Conservation (phyloP, 2,329 filamentous ascomycete species). For the Scedosporium apiospermum region DNA sequence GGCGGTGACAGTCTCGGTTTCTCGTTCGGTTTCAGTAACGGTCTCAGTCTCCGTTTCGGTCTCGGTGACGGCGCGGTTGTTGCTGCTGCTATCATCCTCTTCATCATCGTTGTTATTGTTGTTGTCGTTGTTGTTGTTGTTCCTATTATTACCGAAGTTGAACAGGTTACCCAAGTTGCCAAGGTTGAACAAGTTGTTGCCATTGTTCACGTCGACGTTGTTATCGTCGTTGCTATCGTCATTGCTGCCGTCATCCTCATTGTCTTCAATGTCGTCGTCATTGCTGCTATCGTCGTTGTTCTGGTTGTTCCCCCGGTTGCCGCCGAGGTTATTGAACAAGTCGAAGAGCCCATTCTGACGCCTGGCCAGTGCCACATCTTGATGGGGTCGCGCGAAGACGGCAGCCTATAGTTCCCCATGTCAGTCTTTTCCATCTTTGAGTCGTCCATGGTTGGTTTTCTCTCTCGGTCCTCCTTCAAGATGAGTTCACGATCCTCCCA, state of each 20-base stretch:
- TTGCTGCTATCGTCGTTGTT: neutral
- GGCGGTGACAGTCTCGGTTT: neutral
- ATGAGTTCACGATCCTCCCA: neutral
- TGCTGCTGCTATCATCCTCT: neutral
- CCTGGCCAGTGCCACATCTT: neutral
- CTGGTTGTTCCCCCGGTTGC: slow-evolving; percentile 7
- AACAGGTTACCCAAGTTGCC: slow-evolving; percentile 4
- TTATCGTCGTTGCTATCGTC: neutral
- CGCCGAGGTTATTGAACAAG: slow-evolving; percentile 7
- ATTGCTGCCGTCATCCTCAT: neutral
- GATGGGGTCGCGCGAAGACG: slow-evolving; percentile 7
- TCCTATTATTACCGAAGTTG: neutral
- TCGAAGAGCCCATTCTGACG: slow-evolving; percentile 6
- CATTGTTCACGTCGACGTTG: neutral
- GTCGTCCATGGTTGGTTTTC: neutral
- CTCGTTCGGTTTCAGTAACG: neutral
- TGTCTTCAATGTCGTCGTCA: neutral
- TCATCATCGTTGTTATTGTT: neutral
- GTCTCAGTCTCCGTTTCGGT: neutral
- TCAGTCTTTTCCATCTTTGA: slow-evolving; percentile 3
- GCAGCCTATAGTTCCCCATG: slow-evolving; percentile 7
- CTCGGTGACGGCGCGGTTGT: neutral
- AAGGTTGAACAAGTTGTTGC: neutral
- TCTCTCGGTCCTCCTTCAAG: neutral
- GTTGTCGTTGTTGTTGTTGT: slow-evolving; percentile 1